phyloP scores from a whole-genome alignment of 306 rosid genomes.

The Neltuma alba region DNA sequence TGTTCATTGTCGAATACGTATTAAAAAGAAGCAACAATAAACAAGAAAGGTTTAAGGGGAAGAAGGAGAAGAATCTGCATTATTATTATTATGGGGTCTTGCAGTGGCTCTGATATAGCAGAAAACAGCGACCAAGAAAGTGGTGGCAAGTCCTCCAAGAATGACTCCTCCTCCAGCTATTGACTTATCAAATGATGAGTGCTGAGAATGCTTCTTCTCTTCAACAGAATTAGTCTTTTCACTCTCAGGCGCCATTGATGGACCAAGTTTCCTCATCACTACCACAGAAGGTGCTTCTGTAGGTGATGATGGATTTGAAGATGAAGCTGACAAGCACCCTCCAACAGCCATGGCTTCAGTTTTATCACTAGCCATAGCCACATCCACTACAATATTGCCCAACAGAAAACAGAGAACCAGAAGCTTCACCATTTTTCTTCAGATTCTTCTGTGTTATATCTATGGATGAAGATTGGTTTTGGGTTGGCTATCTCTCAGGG shows the following conservation, averaged over 20 bases:
- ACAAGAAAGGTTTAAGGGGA: background rate
- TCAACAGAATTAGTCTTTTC: slow-evolving; percentile 30
- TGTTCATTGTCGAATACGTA: background rate
- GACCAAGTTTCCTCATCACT: slow-evolving; percentile 62
- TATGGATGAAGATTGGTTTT: slow-evolving; percentile 32
- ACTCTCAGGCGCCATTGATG: slow-evolving; percentile 36
- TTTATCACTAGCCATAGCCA: slow-evolving; percentile 37
- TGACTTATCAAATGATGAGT: slow-evolving; percentile 62
- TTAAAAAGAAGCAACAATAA: background rate
- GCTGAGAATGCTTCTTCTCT: slow-evolving; percentile 26
- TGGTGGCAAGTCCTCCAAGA: slow-evolving; percentile 84
- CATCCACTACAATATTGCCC: slow-evolving; percentile 41
- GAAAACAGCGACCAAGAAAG: slow-evolving; percentile 66
- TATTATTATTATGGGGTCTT: slow-evolving; percentile 33
- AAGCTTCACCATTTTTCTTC: slow-evolving; percentile 49
- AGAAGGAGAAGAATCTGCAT: slow-evolving; percentile 28
- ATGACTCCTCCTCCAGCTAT: slow-evolving; percentile 80
- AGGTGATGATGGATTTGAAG: slow-evolving; percentile 30
- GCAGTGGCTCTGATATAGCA: slow-evolving; percentile 82
- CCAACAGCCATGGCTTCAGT: slow-evolving; percentile 30
- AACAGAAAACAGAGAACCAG: slow-evolving; percentile 51
- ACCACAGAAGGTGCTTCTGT: slow-evolving; percentile 15
- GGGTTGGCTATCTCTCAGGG: slow-evolving; percentile 16
- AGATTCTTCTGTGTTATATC: slow-evolving; percentile 8
- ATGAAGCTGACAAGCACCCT: slow-evolving; percentile 8